Base-by-base conservation (phyloP, 139 green algal genomes). In the Limnomonas spitsbergensis region DNA sequence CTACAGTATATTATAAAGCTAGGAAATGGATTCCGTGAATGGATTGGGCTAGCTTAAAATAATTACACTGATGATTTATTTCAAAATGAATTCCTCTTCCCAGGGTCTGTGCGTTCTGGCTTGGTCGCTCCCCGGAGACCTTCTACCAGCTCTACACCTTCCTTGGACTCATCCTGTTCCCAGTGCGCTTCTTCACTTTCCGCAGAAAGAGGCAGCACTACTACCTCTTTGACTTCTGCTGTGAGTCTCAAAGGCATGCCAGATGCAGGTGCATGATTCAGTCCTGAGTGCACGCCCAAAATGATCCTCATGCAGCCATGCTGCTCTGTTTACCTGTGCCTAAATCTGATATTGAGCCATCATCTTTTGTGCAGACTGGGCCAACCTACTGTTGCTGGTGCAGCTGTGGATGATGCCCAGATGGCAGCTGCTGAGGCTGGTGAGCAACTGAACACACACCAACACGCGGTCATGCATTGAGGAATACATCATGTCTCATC, bases 361-460 rank as follows among this genome's bases (percentile, higher is more conserved):
- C n/a, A n/a, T n/a, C 77, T 75, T 84, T 73, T 92, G 91, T 53
- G 94, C 89, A 78, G 95, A 96, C 82, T 86, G 76, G 72, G 87
- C 84, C 72, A 96, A 96, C 39, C 20, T 90, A 3, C 53, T 97
- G 71, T 80, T 91, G 35, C 61, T 94, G 40, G 36, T 87, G 29
- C 87, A 95, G 71, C 66, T 94, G 24, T 94, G 87, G 86, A 61
- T 89, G 27, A 53, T 80, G 27, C 91, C 90, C 20, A 40, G 73
- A 4, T 88, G 42, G 6, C 75, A 70, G 4, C 36, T 80, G 14
- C 81, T 94, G 66, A 77, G 86, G 40, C 90, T 91, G 86, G 89
- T 94, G 72, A 38, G 74, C 29, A n/a, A n/a, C n/a, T n/a, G n/a
- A n/a, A n/a, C n/a, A n/a, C n/a, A n/a, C n/a, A n/a, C n/a, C n/a